Conservation (phyloP, 1,284 basidiomycete genomes). For the Pseudozyma sp. region DNA sequence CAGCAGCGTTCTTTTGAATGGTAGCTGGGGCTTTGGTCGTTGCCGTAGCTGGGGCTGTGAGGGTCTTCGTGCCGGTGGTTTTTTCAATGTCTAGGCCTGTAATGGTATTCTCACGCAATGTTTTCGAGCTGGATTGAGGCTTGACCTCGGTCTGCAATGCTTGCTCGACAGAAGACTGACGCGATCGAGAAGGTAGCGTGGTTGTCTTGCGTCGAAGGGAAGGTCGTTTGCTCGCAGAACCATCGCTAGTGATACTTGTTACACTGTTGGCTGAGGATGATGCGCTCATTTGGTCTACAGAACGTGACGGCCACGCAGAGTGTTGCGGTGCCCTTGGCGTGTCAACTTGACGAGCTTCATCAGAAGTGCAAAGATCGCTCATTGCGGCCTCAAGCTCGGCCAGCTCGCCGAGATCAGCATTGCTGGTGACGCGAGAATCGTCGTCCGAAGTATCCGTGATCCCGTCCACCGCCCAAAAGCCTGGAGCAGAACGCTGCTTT, state of each 20-base stretch:
- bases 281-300: conserved; percentile 20
- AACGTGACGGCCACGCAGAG: conserved; percentile 23
- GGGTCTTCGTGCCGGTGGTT: background rate
- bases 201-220: conserved; percentile 34
- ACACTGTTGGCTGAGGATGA: conserved; percentile 32
- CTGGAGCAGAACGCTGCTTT: background rate
- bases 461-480: conserved; percentile 20
- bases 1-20: background rate
- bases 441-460: conserved; percentile 43
- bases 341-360: conserved; percentile 25
- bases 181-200: conserved; percentile 36
- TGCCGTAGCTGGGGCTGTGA: background rate
- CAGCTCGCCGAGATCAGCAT: conserved; percentile 42
- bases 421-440: conserved; percentile 49
- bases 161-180: conserved; percentile 40
- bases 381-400: conserved; percentile 44
- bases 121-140: no score
- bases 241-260: conserved; percentile 9
- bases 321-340: conserved; percentile 25
- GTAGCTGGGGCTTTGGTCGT: background rate
- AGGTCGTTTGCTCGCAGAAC: conserved; percentile 10
- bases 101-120: no score
- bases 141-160: conserved; percentile 7
- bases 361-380: conserved; percentile 33
- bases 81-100: background rate